Evolutionary conservation across 2,329 filamentous ascomycete genomes (phyloP), one percentile per base, ranked within the genome.

Genomic region (Fusarium sp.): DNA sequence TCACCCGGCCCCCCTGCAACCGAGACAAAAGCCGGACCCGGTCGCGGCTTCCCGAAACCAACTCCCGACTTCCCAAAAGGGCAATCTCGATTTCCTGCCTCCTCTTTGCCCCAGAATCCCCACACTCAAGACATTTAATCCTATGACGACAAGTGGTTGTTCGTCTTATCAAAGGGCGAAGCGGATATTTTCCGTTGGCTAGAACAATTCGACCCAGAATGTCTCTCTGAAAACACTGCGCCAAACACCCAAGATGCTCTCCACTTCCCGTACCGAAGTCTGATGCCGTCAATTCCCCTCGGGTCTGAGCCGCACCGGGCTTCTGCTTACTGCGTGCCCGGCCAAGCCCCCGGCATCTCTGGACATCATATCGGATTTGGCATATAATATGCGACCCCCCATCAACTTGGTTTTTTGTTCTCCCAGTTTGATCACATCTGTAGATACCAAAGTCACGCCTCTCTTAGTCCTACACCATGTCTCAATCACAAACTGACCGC

Each of bases 11-110:
- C 42, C 43, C 41, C 39, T 49, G 31, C 49, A 63, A 58, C 73
- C 73, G 73, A 75, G 47, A 59, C 56, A 75, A 63, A 65, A 74
- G 73, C 73, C 73, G 73, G 68, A 47, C 58, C 72, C 57, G 61
- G 50, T 64, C 31, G 26, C 62, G 61, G 61, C 61, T 67, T 77
- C 69, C 74, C 75, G 75, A 74, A 63, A 60, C 66, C 71, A 75
- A 74, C 61, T 75, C 73, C 73, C 73, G 73, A 61, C 37, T 66
- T 74, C 73, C 70, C 70, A 75, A 75, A 65, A 42, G 68, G 70
- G 69, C 62, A 65, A 46, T 61, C 53, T 60, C 35, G 60, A 65
- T 64, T 47, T 41, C 56, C 43, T 55, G 48, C 59, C 66, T 72
- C 70, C 66, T 72, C 63, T 55, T 59, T 63, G 70, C 72, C 72